Evolutionary conservation across 768 basidiomycete species (phyloP).

Genomic region (Leccinum obscurum): DNA sequence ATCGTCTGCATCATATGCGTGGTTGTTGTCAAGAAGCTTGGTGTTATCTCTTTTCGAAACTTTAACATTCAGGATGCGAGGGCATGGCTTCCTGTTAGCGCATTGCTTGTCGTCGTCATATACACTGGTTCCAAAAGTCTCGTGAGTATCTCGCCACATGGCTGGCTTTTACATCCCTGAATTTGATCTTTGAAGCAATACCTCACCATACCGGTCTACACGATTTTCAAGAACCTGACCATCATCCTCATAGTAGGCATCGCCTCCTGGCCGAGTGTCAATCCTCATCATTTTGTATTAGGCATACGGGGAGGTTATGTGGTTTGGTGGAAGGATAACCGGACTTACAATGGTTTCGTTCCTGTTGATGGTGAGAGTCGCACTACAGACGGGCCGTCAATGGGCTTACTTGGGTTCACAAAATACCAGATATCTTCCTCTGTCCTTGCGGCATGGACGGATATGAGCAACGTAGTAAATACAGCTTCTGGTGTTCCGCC

Average conservation of each 20-base stretch:
- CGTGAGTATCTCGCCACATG: slow-evolving; percentile 49
- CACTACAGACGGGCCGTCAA: background rate
- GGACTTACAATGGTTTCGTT: slow-evolving; percentile 88
- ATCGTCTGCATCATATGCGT: slow-evolving; percentile 85
- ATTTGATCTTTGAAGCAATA: slow-evolving; percentile 68
- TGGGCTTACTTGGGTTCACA: background rate
- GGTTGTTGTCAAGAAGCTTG: slow-evolving; percentile 63
- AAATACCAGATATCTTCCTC: slow-evolving; percentile 79
- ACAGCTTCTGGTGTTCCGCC: slow-evolving; percentile 25
- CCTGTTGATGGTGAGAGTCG: slow-evolving; percentile 74
- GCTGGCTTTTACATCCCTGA: background rate
- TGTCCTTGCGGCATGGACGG: slow-evolving; percentile 94
- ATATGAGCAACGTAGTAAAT: slow-evolving; percentile 51
- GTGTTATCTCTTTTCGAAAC: slow-evolving; percentile 81
- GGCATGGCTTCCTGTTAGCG: slow-evolving; percentile 93
- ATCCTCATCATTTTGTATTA: slow-evolving; percentile 30
- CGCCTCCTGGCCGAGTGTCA: background rate
- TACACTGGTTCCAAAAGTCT: slow-evolving; percentile 98
- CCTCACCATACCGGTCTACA: slow-evolving; percentile 95
- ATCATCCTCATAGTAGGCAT: slow-evolving; percentile 90
- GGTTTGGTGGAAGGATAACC: slow-evolving; percentile 92
- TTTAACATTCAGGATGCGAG: slow-evolving; percentile 85
- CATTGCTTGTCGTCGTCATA: slow-evolving; percentile 89
- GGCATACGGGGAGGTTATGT: slow-evolving; percentile 97
- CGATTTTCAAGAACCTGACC: slow-evolving; percentile 99